Percentiles rank a stretch among this genome's conserved stretches.
Evolutionary conservation across 148 eudicot species (phyloP).

Genomic region (Camellia lanceoleosa): DNA sequence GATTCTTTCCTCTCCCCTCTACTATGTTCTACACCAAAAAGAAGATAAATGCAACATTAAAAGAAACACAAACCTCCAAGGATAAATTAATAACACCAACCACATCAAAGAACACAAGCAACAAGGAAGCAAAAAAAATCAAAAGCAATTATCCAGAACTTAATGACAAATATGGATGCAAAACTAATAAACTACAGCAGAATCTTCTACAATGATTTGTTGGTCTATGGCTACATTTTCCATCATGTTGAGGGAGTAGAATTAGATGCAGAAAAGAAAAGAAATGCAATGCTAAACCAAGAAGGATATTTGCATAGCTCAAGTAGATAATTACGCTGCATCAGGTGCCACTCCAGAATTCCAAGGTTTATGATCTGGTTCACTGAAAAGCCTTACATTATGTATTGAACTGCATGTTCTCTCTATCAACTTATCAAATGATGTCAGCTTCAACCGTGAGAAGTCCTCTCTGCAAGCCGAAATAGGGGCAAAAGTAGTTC

Average conservation of each 20-base stretch:
- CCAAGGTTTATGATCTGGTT: slow-evolving; percentile 70
- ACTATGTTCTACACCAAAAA: too few relatives aligned
- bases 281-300: background rate
- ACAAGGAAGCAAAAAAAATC: background rate
- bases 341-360: slow-evolving; percentile 91
- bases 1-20: too few relatives aligned
- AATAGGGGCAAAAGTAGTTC: slow-evolving; percentile 60
- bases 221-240: background rate
- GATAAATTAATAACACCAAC: background rate
- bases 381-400: slow-evolving; percentile 77
- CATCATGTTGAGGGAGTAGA: background rate
- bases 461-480: slow-evolving; percentile 94
- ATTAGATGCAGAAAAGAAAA: background rate
- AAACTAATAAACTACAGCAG: background rate
- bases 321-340: slow-evolving; percentile 71
- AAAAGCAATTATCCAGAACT: background rate
- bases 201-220: background rate
- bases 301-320: background rate
- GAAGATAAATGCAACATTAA: background rate
- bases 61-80: background rate
- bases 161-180: background rate
- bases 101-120: background rate
- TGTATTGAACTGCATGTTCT: slow-evolving; percentile 76
- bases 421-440: slow-evolving; percentile 80
- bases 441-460: slow-evolving; percentile 74